Conservation (phyloP, 2,329 filamentous ascomycete species). For the Scedosporium minutisporum region DNA sequence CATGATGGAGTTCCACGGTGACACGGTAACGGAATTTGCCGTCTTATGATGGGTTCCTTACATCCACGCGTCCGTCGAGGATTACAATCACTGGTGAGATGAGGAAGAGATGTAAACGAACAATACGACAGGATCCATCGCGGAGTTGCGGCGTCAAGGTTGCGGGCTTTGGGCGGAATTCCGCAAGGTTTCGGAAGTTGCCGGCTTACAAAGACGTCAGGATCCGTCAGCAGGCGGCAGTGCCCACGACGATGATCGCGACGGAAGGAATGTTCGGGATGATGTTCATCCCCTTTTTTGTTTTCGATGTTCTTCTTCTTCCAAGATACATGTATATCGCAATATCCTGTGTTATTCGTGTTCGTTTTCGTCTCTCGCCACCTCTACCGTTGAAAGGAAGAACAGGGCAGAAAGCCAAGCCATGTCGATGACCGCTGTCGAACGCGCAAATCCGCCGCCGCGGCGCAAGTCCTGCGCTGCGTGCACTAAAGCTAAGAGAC, state of each 20-base stretch:
- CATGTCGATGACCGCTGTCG: constrained; percentile 11
- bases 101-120: too few relatives aligned
- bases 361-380: neutral
- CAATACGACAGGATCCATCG: neutral
- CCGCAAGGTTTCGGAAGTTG: neutral
- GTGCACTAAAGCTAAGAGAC: constrained; percentile 47
- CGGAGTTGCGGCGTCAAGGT: neutral
- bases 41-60: neutral
- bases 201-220: neutral
- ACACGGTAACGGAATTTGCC: neutral
- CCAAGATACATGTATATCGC: neutral
- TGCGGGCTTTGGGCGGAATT: neutral
- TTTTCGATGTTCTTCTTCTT: neutral
- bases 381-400: neutral
- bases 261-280: too few relatives aligned
- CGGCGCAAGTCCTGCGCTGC: constrained; percentile 46
- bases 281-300: neutral
- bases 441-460: constrained; percentile 34
- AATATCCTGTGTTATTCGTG: neutral
- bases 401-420: neutral
- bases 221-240: neutral
- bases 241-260: too few relatives aligned
- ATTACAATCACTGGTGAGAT: too few relatives aligned
- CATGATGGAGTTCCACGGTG: neutral
- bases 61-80: too few relatives aligned